Base-by-base conservation (phyloP, 2,329 filamentous ascomycete species). In the Apiospora malaysiana region DNA sequence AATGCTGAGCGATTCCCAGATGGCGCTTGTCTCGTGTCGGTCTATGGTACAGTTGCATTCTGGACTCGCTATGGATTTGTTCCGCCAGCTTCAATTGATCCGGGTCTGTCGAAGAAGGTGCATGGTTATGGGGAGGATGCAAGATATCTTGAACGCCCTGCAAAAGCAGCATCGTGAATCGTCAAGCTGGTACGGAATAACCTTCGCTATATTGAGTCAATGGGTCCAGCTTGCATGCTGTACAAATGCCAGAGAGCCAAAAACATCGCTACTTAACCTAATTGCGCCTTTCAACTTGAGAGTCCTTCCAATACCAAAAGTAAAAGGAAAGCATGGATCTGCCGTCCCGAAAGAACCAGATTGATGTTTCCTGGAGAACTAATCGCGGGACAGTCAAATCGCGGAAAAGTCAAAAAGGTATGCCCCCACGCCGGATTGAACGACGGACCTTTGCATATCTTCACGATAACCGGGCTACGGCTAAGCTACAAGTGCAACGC, bases 51-150 rank as follows among this genome's bases (percentile, higher is more conserved):
- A 1, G 68, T 70, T 6, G 14, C 71, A 4, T 82, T 82, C 70
- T 82, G 80, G 81, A 47, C 56, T 2, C 73, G 76, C 0, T 82
- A 78, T 72, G 80, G 80, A 1, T 82, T 83, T 68, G 68, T 68
- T 7, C 71, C 75, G 2, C 73, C 70, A 51, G 47, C 66, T 25
- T 70, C 76, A 2, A 75, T 78, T 63, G 73, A 68, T 10, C 18
- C 56, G 18, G 70, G 3, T 2, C 65, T 81, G 74, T 37, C 67
- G 69, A 73, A 78, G 69, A 82, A 82, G 71, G 46, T 82, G 47
- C 37, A 66, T 6, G 74, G 56, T 6, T 83, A 82, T 71, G 80
- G 81, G n/a, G 75, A 72, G 3, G 80, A 77, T 68, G 80, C 81
- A 9, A 68, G 70, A 0, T 82, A 77, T 71, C 74, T 81, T 14